A percentile compares a stretch with the other conserved stretches of the same genome.
Conservation (phyloP, 2,329 filamentous ascomycete genomes). For the Colletotrichum scovillei region DNA sequence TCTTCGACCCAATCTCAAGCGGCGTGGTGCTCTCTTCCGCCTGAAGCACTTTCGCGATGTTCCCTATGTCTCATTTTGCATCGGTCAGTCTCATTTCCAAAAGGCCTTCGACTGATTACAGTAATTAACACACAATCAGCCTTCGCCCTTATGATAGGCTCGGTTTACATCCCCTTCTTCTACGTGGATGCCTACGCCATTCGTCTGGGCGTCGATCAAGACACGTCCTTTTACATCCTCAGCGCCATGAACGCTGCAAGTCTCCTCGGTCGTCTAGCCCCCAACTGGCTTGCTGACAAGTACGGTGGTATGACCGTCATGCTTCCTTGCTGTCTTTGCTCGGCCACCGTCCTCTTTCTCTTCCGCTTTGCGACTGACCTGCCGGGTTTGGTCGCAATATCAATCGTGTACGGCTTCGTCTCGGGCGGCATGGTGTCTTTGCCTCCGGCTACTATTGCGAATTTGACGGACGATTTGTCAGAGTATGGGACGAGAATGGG, state of each 20-base stretch:
- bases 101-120: no score
- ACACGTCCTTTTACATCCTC: slow-evolving; percentile 32
- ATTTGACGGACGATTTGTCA: slow-evolving; percentile 25
- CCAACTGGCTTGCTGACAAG: slow-evolving; percentile 35
- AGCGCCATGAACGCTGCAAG: slow-evolving; percentile 36
- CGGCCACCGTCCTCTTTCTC: slow-evolving; percentile 23
- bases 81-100: slow-evolving; percentile 1
- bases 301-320: slow-evolving; percentile 33
- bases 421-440: slow-evolving; percentile 35
- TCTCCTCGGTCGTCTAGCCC: slow-evolving; percentile 34
- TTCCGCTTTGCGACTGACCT: slow-evolving; percentile 16
- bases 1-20: slow-evolving; percentile 26
- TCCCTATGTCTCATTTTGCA: slow-evolving; percentile 15
- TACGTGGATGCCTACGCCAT: slow-evolving; percentile 27
- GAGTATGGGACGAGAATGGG: slow-evolving; percentile 33
- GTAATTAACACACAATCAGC: not conserved
- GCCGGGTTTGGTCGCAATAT: slow-evolving; percentile 29
- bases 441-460: slow-evolving; percentile 31
- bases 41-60: slow-evolving; percentile 22
- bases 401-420: slow-evolving; percentile 35
- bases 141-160: slow-evolving; percentile 29
- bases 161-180: slow-evolving; percentile 32
- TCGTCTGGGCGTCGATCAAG: slow-evolving; percentile 17
- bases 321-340: slow-evolving; percentile 28
- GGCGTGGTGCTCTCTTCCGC: slow-evolving; percentile 22